Evolutionary conservation across 2,329 filamentous ascomycete genomes (phyloP), one percentile per base, ranked within the genome.

Genomic region (Fusarium sp.): DNA sequence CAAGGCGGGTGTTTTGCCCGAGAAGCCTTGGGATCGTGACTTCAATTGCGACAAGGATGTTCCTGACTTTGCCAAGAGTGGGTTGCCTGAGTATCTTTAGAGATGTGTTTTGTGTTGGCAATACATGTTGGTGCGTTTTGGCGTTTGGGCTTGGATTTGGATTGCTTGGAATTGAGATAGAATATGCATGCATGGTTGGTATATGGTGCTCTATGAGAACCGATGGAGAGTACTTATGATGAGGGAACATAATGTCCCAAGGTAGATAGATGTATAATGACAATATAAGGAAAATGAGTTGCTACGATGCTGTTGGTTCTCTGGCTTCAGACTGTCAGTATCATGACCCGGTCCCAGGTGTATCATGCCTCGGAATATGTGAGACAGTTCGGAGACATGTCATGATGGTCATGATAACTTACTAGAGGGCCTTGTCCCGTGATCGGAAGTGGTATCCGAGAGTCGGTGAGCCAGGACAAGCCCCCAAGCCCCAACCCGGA

Each of bases 1-100:
- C 72, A 88, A 88, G 59, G 93, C 93, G 4, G 94, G 94, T 1
- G 94, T 96, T 54, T 82, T 99, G 83, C 96, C 96, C 5, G 81
- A 85, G 44, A 92, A 93, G 84, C 92, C 93, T 2, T 94, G 92
- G 80, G 84, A 90, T 28, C 87, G 91, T 39, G 85, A 87, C n/a
- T 96, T 94, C 77, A 90, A 90, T 77, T 96, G 93, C 81, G 87
- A 87, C 54, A 76, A 79, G 44, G 83, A 84, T n/a, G 85, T 91
- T 22, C 90, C 90, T 5, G 84, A 85, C 70, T 92, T 90, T 79
- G 80, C 72, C 10, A 65, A 75, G 65, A 64, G 80, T 5, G 84
- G 81, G 4, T 78, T 92, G 53, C 80, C 85, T 2, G 90, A 91
- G 82, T 85, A 83, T 26, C 89, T 86, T 72, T 81, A 75, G 78